These are phyloP conservation scores for Zygnema cylindricum DNA, from an alignment of 139 green algal genomes.

Conservation along the genomic window DNA sequence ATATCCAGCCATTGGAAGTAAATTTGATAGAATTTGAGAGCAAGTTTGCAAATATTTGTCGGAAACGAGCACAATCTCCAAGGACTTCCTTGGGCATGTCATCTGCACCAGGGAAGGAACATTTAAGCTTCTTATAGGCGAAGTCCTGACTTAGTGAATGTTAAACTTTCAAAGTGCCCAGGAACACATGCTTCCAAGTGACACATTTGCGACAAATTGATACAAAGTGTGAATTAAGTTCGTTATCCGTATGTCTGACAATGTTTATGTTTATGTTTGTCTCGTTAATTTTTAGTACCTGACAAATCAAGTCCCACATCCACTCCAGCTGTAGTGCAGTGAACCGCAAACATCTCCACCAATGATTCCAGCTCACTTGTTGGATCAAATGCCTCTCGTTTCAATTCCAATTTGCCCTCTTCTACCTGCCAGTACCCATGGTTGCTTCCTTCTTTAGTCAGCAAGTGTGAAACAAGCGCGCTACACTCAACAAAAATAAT, in stretches of 20 bases:
- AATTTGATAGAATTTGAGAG: constrained; percentile 52
- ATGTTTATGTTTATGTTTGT: too few relatives aligned
- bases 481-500: too few relatives aligned
- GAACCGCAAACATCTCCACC: constrained; percentile 41
- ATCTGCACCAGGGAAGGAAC: constrained; percentile 30
- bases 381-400: constrained; percentile 37
- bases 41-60: constrained; percentile 58
- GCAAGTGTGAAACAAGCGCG: too few relatives aligned
- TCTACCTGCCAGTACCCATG: constrained; percentile 18
- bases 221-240: too few relatives aligned
- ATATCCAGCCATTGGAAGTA: constrained; percentile 9
- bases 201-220: too few relatives aligned
- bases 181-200: too few relatives aligned
- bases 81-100: constrained; percentile 27
- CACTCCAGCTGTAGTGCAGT: constrained; percentile 27
- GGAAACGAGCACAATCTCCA: constrained; percentile 33
- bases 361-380: constrained; percentile 32
- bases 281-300: too few relatives aligned
- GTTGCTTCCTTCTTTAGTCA: too few relatives aligned
- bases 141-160: too few relatives aligned
- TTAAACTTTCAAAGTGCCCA: too few relatives aligned
- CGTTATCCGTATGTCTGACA: too few relatives aligned
- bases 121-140: too few relatives aligned
- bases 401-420: constrained; percentile 14
- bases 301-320: constrained; percentile 22